Base-by-base conservation (phyloP, 2,329 filamentous ascomycete genomes). In the Botrytis tulipae region DNA sequence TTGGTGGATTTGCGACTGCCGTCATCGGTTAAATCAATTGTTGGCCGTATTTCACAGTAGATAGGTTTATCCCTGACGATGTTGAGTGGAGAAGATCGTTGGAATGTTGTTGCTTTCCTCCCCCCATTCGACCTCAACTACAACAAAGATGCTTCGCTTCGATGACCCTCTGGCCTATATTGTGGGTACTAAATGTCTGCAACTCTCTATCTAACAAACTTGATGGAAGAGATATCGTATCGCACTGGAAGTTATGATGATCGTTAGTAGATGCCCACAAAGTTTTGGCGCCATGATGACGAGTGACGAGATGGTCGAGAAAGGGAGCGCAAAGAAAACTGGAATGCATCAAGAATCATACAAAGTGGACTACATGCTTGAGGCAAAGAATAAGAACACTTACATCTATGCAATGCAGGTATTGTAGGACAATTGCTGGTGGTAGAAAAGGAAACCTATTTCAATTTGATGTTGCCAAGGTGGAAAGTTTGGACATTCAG, bases 1-100 rank as follows among this genome's bases (percentile, higher is more conserved):
- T 88, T 81, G 88, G 88, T 78, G 88, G 88, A 78, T 86, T 90
- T 76, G 89, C 89, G 81, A 92, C 89, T 80, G 90, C 90, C 83
- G 89, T 91, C 90, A 91, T 92, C 79, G 80, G 80, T 77, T 70
- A 78, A 61, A 63, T 70, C 75, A 25, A 44, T 71, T 68, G 35
- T 62, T 67, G 44, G 32, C 40, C 32, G 69, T 22, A 22, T 22
- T 63, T 59, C 29, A 73, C 73, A 48, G 72, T 74, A 67, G 54
- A 35, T 61, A 51, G 69, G 51, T 65, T 29, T 40, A 71, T 73
- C 66, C 72, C 69, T 40, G 67, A 59, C 72, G 73, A 74, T 51
- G 73, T 61, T 70, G 70, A 72, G 32, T 32, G 51, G 65, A 63
- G 60, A 32, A 68, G 70, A 74, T 73, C 70, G 70, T 73, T 35